Base-by-base conservation (phyloP, 2,329 filamentous ascomycete genomes). In the Phialophora macrospora region DNA sequence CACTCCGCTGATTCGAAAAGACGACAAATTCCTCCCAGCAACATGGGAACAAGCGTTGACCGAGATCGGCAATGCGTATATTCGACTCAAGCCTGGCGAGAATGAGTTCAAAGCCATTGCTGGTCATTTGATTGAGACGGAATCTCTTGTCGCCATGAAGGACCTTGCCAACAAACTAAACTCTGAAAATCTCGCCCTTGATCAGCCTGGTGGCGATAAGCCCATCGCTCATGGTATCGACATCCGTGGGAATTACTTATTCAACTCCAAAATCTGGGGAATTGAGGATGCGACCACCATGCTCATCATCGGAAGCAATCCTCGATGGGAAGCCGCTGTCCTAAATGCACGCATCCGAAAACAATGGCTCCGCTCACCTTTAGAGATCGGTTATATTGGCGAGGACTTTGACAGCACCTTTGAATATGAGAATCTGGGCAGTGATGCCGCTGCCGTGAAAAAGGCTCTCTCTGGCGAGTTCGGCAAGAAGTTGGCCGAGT, bases 101-200 rank as follows among this genome's bases (percentile, higher is more conserved):
- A 92, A 99, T 76, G 95, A 99, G 79, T 95, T 99, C 84, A 98
- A 98, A 85, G 90, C 89, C 38, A 87, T 99, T 76, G 92, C 94
- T 72, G 95, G 95, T 74, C 92, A 94, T 74, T 86, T 99, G 56
- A 89, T 91, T 57, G 95, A 99, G 78, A 90, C 92, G 7, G 95
- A 99, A 82, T 91, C 93, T 22, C 84, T 99, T 71, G 94, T 98
- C 68, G 94, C 94, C 62, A 92, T 96, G 83, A 99, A 99, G 85
- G 95, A 99, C 75, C 84, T 99, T 71, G 92, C 93, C 74, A 99
- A 99, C 85, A 94, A 89, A 80, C 90, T 99, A 69, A 93, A 93
- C 68, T 98, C 95, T 2, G 95, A 99, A 73, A 99, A 98, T 79
- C 84, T 99, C 67, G 92, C 93, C 17, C 87, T 98, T 52, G 95